Evolutionary conservation across 768 basidiomycete genomes (phyloP).

Genomic region (Leccinum pellstonianum): DNA sequence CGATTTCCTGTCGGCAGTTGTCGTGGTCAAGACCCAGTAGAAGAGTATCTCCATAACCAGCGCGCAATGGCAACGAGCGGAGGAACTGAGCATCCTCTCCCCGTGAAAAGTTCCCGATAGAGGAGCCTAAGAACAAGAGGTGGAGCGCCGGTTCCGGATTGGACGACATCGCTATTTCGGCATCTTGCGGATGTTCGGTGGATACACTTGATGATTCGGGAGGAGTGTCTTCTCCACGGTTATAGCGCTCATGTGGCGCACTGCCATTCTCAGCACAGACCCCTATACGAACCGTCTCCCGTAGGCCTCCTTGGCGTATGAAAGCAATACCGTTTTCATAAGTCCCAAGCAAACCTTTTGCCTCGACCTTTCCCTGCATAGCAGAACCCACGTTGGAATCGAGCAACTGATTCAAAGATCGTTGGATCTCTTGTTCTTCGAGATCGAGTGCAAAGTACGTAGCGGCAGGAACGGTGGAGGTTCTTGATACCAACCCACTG

Average conservation of each 20-base stretch:
- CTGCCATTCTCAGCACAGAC: not conserved
- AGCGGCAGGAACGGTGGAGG: constrained; percentile 46
- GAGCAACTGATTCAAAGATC: constrained; percentile 70
- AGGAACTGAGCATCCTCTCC: constrained; percentile 72
- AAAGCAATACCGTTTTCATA: constrained; percentile 88
- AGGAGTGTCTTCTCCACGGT: constrained; percentile 33
- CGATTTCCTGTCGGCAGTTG: constrained; percentile 66
- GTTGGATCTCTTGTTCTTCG: constrained; percentile 79
- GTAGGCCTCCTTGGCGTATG: constrained; percentile 47
- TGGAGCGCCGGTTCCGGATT: constrained; percentile 66
- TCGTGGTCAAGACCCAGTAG: constrained; percentile 90
- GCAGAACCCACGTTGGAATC: constrained; percentile 58
- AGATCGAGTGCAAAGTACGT: constrained; percentile 94
- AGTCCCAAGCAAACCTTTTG: constrained; percentile 86
- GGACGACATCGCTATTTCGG: constrained; percentile 34
- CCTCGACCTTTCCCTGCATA: constrained; percentile 70
- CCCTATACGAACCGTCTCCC: constrained; percentile 6
- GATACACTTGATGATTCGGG: constrained; percentile 38
- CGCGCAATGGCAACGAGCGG: constrained; percentile 70
- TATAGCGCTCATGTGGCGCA: constrained; percentile 11
- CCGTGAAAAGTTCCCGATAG: constrained; percentile 86
- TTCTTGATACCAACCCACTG: constrained; percentile 47
- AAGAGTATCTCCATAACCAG: constrained; percentile 76
- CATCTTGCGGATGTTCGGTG: constrained; percentile 12
- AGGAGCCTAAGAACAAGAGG: constrained; percentile 88